A percentile compares a stretch with the other conserved stretches of the same genome.
These are phyloP conservation scores for Syzygium malaccense DNA, from an alignment of 441 rosid genomes.

Conservation along the genomic window DNA sequence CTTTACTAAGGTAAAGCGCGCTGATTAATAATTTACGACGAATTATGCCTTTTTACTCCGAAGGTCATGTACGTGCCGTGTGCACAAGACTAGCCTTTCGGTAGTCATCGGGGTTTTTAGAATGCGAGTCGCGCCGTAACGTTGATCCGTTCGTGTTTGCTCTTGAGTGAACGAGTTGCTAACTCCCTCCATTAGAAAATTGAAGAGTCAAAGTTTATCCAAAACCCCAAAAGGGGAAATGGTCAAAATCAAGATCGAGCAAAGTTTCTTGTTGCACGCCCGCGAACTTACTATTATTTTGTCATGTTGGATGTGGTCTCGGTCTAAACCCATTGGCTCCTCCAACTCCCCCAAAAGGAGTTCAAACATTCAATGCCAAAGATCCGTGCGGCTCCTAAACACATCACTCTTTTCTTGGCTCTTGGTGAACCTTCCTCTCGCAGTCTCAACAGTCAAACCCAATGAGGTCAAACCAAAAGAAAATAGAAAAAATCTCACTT, in stretches of 20 bases:
- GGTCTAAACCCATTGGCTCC: too few species aligned
- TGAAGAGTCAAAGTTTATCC: neutral
- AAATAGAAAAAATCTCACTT: neutral
- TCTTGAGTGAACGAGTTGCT: neutral
- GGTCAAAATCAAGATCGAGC: neutral
- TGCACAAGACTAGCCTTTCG: too few species aligned
- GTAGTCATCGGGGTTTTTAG: too few species aligned
- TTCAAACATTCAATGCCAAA: neutral
- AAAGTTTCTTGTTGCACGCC: neutral
- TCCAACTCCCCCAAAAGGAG: neutral
- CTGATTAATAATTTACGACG: too few species aligned
- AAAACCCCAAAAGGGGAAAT: neutral
- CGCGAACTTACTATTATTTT: neutral
- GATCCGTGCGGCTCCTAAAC: neutral
- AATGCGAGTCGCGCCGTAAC: neutral
- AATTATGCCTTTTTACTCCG: too few species aligned
- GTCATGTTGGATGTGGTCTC: neutral
- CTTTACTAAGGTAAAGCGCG: neutral
- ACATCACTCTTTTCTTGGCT: neutral
- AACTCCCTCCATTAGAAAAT: neutral
- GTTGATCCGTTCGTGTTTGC: neutral
- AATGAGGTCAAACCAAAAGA: neutral
- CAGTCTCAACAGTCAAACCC: neutral
- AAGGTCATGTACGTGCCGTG: too few species aligned
- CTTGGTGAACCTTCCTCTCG: neutral